These are phyloP conservation scores for Schwanniomyces yamadae DNA, from an alignment of 805 yeast genomes.

Conservation along the genomic window DNA sequence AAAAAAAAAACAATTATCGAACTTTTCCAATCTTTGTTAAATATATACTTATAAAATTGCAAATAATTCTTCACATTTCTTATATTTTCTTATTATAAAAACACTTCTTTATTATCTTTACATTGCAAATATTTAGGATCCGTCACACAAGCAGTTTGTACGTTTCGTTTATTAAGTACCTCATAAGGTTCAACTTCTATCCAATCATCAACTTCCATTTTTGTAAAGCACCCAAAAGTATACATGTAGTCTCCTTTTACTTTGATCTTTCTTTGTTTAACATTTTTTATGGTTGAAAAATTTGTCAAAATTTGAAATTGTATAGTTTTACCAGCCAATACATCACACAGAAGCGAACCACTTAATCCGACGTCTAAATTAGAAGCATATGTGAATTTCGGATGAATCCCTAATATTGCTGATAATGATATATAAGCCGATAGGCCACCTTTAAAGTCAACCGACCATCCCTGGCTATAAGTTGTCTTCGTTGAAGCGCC, in stretches of 20 bases:
- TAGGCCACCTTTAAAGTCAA: conserved; percentile 9
- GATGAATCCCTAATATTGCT: conserved; percentile 7
- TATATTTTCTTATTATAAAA: neutral
- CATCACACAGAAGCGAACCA: conserved; percentile 13
- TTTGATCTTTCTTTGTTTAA: conserved; percentile 8
- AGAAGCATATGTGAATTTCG: conserved; percentile 6
- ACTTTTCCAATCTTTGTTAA: no score
- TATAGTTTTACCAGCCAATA: conserved; percentile 9
- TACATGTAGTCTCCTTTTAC: conserved; percentile 5
- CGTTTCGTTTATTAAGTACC: conserved; percentile 6
- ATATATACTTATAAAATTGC: no score
- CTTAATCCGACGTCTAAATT: conserved; percentile 3
- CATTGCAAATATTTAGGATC: conserved; percentile 7
- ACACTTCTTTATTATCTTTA: neutral
- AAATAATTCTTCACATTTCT: neutral
- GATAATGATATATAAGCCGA: conserved; percentile 8
- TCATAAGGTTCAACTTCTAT: conserved; percentile 5
- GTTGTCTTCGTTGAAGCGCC: conserved; percentile 9
- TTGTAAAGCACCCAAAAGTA: conserved; percentile 2
- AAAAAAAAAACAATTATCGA: no score
- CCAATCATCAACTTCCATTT: conserved; percentile 14
- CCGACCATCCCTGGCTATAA: conserved; percentile 13
- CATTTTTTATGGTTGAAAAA: conserved; percentile 5
- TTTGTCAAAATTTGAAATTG: conserved; percentile 11
- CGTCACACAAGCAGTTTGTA: conserved; percentile 16